Base-by-base conservation (phyloP, 1,139 yeast species). In the Meyerozyma elateridarum region DNA sequence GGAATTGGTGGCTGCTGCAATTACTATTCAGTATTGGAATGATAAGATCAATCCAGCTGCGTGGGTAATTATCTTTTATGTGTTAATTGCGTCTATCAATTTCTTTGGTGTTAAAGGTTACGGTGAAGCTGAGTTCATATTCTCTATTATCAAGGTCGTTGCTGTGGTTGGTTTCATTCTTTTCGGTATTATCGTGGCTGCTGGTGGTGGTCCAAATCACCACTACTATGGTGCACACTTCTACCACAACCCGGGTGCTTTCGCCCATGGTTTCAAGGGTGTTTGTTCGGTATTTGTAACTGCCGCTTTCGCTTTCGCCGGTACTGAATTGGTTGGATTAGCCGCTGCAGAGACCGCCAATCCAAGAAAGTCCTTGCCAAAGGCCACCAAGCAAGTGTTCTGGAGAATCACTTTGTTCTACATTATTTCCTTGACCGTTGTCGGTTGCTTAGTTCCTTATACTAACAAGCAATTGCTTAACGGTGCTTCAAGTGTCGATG, bases 331-430 rank as follows among this genome's bases (percentile, higher is more conserved):
- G 50, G 51, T 58, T 39, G 65, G 64, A 13, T 47, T 61, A 30
- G 57, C 65, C 29, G 75, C 78, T 17, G 79, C 79, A 21, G 77
- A 71, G 44, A 56, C 73, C 25, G 44, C 51, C 27, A 45, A 55
- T 31, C 69, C 70, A 5, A 47, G 69, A 51, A 72, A 69, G 48
- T 55, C 84, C 20, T 61, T 85, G 34, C 94, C 94, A 32, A 67
- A 66, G 44, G 94, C 95, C 28, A 76, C 82, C 29, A 80, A 79
- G 51, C 83, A 77, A 52, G 85, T 77, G 4, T 78, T 79, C 49
- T 79, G 85, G 84, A 74, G 87, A 69, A 75, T 80, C 35, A 59
- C 74, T 20, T 54, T 79, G 22, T 80, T 79, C 54, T 80, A 79
- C 58, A 56, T 73, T 35, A 55, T 64, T 19, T 59, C 73, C 3